Evolutionary conservation across 1,284 basidiomycete species (phyloP), one percentile per base, ranked within the genome.

Genomic region (Xerocomus minutiporus): DNA sequence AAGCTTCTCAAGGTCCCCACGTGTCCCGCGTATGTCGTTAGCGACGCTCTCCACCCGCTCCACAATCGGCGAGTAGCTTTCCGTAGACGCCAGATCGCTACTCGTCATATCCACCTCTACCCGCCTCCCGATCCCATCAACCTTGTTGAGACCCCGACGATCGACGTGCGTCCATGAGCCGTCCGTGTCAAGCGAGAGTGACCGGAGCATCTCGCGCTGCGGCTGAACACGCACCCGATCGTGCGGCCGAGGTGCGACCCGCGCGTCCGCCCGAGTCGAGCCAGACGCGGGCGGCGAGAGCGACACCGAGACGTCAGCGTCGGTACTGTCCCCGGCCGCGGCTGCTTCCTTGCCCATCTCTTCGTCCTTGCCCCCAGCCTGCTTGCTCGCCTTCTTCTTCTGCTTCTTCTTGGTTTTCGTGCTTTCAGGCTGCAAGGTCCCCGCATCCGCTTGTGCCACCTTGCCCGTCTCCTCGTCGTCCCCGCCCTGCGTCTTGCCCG

Each of bases 41-140:
- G 58, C 61, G 44, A 70, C 60, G 23, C 73, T 69, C 28, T 75
- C 75, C 41, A 71, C 73, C 34, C 71, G 73, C 46, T 77, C 79
- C 23, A 72, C 72, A 31, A 76, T 71, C 23, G 77, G 76, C 15
- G 82, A 81, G 45, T 73, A 75, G 40, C 76, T 81, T 25, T 81
- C 82, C 31, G 75, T 72, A 35, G 81, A 82, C 58, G 60, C 79
- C 73, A 51, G 68, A 66, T 84, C 84, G 59, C 79, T 83, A 38
- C 75, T 78, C 13, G 73, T 68, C 17, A 69, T 54, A 36, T 77
- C 77, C 20, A 62, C 61, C 3, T 64, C 59, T 28, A 34, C 55
- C 3, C 53, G 56, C 35, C 46, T 20, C 20, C 20, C 20, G 20
- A 20, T 20, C 20, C 20, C 58, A 3, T 29, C 61, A 48, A 56